These are phyloP conservation scores for Ustilago nuda DNA, from an alignment of 1,284 basidiomycete species.

Conservation along the genomic window DNA sequence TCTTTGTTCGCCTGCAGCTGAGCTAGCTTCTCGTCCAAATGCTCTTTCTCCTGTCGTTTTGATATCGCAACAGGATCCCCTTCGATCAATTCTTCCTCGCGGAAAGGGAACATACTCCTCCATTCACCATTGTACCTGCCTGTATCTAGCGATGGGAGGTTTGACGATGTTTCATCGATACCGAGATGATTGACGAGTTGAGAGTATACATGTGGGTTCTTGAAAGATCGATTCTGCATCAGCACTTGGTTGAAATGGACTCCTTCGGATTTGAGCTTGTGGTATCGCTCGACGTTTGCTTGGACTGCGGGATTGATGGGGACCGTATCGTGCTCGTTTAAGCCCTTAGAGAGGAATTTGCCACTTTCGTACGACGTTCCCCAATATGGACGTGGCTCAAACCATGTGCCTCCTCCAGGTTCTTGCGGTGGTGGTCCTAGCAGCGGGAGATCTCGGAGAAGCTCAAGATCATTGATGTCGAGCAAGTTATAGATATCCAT, in stretches of 20 bases:
- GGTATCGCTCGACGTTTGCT: conserved; percentile 77
- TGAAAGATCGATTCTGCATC: conserved; percentile 87
- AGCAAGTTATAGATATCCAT: neutral
- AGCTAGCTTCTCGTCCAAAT: neutral
- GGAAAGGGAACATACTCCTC: conserved; percentile 20
- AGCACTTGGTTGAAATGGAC: conserved; percentile 94
- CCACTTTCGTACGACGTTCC: neutral
- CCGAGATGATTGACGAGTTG: conserved; percentile 91
- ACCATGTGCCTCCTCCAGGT: neutral
- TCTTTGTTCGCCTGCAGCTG: conserved; percentile 2
- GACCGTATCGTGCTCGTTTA: neutral
- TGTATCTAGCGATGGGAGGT: conserved; percentile 29
- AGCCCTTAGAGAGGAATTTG: neutral
- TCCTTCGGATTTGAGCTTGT: conserved; percentile 76
- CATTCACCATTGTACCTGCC: conserved; percentile 4
- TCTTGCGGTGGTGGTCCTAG: conserved; percentile 24
- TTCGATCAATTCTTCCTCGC: conserved; percentile 11
- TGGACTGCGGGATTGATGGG: conserved; percentile 16
- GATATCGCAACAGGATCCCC: conserved; percentile 24
- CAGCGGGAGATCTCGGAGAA: conserved; percentile 11
- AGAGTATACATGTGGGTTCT: conserved; percentile 92
- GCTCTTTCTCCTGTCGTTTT: neutral
- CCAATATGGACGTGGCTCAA: conserved; percentile 15
- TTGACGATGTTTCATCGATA: conserved; percentile 77
- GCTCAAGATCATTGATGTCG: conserved; percentile 22